phyloP scores from a whole-genome alignment of 129 eudicot genomes.

The carrot (Daucus carota) region DNA sequence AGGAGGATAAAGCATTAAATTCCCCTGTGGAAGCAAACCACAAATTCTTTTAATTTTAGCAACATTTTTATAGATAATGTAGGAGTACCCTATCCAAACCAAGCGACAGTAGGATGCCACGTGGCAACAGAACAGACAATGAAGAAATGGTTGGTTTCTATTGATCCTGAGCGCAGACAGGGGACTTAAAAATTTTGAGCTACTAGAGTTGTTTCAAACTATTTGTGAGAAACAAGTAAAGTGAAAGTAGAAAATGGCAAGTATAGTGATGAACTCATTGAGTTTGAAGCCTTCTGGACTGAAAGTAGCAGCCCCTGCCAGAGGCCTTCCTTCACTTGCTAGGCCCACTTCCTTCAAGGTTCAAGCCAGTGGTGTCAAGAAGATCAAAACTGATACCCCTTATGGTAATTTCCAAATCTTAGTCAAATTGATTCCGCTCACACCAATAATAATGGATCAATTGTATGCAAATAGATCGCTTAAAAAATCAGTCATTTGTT shows the following conservation, averaged over 20 bases:
- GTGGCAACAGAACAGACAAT: neutral
- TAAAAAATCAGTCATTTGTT: too few species aligned
- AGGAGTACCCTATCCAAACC: neutral
- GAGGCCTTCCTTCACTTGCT: constrained; percentile 73
- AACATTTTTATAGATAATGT: neutral
- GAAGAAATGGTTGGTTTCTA: neutral
- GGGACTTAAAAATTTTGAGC: neutral
- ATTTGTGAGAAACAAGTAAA: neutral
- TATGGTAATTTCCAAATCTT: constrained; percentile 36
- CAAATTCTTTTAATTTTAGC: neutral
- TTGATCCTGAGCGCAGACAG: neutral
- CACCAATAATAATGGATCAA: too few species aligned
- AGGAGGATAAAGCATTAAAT: neutral
- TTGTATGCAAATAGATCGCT: too few species aligned
- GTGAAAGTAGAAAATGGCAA: constrained; percentile 50
- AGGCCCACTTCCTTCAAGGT: constrained; percentile 40
- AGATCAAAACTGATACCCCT: constrained; percentile 84
- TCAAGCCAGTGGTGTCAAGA: constrained; percentile 50
- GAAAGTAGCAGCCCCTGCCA: constrained; percentile 33
- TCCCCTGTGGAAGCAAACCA: neutral
- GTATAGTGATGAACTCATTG: constrained; percentile 60
- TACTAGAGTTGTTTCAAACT: neutral
- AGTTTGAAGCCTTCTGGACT: constrained; percentile 56
- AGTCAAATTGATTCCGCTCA: too few species aligned
- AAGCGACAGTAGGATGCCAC: neutral